phyloP scores from a whole-genome alignment of 352 stramenopile genomes.

The Phytopythium helicoides region DNA sequence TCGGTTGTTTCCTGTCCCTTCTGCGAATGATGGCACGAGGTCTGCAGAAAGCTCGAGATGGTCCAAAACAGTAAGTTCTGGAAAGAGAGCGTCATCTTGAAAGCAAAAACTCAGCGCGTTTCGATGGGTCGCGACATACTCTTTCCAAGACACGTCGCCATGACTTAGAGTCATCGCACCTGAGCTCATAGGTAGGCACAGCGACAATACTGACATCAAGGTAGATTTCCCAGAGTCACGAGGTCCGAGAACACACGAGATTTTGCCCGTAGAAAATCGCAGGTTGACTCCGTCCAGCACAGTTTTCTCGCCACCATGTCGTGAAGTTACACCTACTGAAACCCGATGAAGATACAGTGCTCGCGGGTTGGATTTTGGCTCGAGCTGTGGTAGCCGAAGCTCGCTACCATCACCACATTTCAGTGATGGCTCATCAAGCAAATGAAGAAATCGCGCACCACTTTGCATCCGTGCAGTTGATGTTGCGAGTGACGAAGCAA shows the following conservation, averaged over 20 bases:
- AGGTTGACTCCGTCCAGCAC: constrained; percentile 14
- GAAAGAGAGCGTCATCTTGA: constrained; percentile 72
- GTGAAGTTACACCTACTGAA: constrained; percentile 2
- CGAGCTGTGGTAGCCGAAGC: background rate
- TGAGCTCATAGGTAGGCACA: constrained; percentile 20
- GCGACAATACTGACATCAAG: constrained; percentile 12
- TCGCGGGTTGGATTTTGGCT: background rate
- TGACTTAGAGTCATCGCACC: constrained; percentile 42
- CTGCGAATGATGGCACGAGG: constrained; percentile 18
- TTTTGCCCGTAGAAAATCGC: constrained; percentile 6
- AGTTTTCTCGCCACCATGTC: background rate
- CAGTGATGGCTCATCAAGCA: background rate
- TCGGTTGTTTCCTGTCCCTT: too few species aligned
- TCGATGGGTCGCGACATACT: constrained; percentile 44
- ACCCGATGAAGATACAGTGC: constrained; percentile 13
- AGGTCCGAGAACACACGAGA: constrained; percentile 11
- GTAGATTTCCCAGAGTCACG: constrained; percentile 10
- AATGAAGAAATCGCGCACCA: constrained; percentile 2
- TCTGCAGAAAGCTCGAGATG: constrained; percentile 53
- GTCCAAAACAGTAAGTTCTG: constrained; percentile 64
- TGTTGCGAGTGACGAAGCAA: constrained; percentile 26
- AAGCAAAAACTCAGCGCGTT: constrained; percentile 51
- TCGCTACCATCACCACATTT: background rate
- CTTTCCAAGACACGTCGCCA: constrained; percentile 38
- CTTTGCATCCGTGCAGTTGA: constrained; percentile 24